Percentiles rank a stretch among this genome's conserved stretches.
phyloP scores from a whole-genome alignment of 2,329 filamentous ascomycete species.

The Colletotrichum tropicale region DNA sequence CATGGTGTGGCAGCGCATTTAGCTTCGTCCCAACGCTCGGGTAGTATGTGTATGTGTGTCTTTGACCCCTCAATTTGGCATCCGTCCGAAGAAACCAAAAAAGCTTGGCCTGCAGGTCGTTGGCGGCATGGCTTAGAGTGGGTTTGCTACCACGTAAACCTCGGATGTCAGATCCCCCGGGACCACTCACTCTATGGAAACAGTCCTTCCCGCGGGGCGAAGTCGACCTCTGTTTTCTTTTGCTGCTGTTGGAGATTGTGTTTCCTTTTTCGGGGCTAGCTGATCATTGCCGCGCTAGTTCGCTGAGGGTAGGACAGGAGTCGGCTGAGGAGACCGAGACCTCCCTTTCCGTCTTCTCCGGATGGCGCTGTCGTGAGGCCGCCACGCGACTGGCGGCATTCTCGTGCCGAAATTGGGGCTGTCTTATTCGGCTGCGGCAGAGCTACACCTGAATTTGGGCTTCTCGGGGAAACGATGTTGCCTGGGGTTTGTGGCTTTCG shows the following conservation, averaged over 20 bases:
- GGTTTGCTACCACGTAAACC: neutral
- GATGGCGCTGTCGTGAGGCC: neutral
- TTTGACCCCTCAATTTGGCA: neutral
- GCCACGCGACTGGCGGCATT: neutral
- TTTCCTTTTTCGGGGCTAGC: neutral
- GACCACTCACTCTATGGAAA: neutral
- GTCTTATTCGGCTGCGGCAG: neutral
- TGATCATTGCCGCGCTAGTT: neutral
- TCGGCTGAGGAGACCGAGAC: neutral
- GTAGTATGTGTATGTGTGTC: neutral
- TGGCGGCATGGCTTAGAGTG: neutral
- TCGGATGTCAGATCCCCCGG: conserved; percentile 16
- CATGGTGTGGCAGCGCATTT: neutral
- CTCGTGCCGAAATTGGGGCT: neutral
- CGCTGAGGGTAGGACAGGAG: neutral
- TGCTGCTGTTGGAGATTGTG: neutral
- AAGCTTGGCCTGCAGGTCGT: neutral
- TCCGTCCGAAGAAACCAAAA: neutral
- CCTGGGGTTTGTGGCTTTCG: neutral
- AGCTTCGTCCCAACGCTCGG: neutral
- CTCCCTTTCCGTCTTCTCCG: neutral
- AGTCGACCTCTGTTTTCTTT: neutral
- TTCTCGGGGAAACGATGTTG: neutral
- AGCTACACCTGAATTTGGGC: neutral
- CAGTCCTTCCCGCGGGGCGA: neutral